Evolutionary conservation across 176 grass and related monocot species (phyloP), one percentile per base, ranked within the genome.

Genomic region (Carex littledalei): DNA sequence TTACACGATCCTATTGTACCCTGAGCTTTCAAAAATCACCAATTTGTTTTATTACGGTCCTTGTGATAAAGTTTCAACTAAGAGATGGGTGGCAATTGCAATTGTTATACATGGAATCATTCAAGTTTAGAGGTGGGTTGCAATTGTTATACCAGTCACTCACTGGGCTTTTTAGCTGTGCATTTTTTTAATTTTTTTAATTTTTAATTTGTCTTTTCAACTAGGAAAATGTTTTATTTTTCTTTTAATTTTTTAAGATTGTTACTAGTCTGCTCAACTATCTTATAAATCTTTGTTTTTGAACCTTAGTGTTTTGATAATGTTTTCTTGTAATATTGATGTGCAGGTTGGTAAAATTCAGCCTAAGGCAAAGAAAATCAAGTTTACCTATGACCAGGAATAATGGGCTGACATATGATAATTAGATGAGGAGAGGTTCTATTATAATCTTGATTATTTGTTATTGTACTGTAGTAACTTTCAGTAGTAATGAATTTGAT

Each of bases 361-460:
- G 71, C 87, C 72, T 15, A 47, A 35, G 15, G 82, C 82, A 12
- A 88, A 88, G 87, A 88, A 85, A 88, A 84, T 85, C 24, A 88
- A 85, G 81, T 88, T 85, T 47, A 67, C 65, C 15, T 82, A 88
- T 67, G 72, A 84, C 17, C 47, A 88, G 21, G 78, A 87, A 2
- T 67, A 83, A 56, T 0, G 49, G 20, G 47, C 73, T 29, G 29
- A 11, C 13, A 55, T 77, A 20, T 53, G 34, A 69, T 18, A 69
- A 37, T 1, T 78, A 6, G 74, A 32, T 78, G 74, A 53, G 18
- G 70, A 24, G 50, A 56, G 50, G 74, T 78, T 56, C 50, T 78
- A 56, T 50, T 56, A 56, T 56, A 78, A 55, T 32, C n/a, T 55
- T 78, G 74, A 78, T 78, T 55, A 56, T 55, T 56, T 56, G 22